Evolutionary conservation across 2,329 filamentous ascomycete genomes (phyloP), one percentile per base, ranked within the genome.

Genomic region (Triangularia setosa): DNA sequence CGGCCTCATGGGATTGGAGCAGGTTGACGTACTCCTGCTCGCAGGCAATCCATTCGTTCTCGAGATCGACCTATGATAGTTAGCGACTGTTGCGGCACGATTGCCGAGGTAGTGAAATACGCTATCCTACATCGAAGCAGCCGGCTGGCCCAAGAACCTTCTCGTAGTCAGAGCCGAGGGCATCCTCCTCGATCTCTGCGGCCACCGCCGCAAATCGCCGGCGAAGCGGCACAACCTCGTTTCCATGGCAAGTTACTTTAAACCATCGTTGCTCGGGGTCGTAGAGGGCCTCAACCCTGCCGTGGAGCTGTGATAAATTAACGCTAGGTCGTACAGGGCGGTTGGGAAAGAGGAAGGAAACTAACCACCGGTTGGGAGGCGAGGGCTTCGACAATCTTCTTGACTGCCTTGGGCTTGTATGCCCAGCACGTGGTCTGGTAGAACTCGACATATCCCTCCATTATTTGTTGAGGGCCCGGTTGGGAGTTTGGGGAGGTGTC

Each of bases 371-470:
- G 12, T 2, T 44, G 57, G n/a, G 30, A n/a, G 16, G 64, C 57
- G 16, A 76, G 58, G 0, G 54, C 54, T 0, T 67, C 48, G 11
- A 75, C 63, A 1, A 75, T 58, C 23, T 64, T 64, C 6, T 67
- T 59, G 28, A 72, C 60, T 14, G 68, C 70, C 5, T 63, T 67
- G 4, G 67, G 64, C 6, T 63, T 68, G 64, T 71, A 75, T 1
- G 63, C 35, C 73, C 73, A 75, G 33, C 74, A 53, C 27, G 68
- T 70, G 6, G 67, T 25, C 9, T 75, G 40, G 55, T 72, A 73
- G 58, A 75, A 70, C 60, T 74, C 71, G 12, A 56, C 40, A n/a
- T 48, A 14, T 3, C 9, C 40, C 40, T 48, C 40, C 40, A 48
- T 48, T 9, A 6, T 48, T 5, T 9, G 7, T 48, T 5, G 16